These are phyloP conservation scores for Malassezia dermatis DNA, from an alignment of 1,284 basidiomycete genomes.

Conservation along the genomic window DNA sequence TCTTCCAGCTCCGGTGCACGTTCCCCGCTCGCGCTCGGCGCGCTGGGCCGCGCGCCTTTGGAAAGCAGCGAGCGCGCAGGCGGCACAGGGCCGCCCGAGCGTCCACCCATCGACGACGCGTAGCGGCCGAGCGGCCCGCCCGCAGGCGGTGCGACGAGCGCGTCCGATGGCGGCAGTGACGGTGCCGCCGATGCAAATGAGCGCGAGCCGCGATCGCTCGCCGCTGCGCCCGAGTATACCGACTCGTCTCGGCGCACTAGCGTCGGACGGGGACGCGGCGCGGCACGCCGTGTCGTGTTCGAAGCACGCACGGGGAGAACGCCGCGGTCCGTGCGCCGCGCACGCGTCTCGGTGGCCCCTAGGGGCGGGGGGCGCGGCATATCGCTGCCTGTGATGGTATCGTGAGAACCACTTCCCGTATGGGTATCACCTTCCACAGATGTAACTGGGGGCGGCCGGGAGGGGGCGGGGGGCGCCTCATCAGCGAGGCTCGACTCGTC, in stretches of 20 bases:
- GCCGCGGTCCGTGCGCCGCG: not conserved
- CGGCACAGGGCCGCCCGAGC: constrained; percentile 1
- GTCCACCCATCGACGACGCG: constrained; percentile 7
- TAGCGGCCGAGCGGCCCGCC: constrained; percentile 16
- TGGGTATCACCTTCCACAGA: not conserved
- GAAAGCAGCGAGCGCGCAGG: constrained; percentile 9
- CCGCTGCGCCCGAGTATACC: not conserved
- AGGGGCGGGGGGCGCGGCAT: constrained; percentile 4
- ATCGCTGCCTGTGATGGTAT: constrained; percentile 16
- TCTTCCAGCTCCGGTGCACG: constrained; percentile 30
- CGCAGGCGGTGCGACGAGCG: not conserved
- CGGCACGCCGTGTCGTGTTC: not conserved
- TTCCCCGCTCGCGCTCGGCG: constrained; percentile 6
- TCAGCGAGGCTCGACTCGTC: constrained; percentile 6
- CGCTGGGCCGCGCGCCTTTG: not conserved
- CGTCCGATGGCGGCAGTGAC: not conserved
- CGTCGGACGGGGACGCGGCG: not conserved
- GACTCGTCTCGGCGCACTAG: not conserved
- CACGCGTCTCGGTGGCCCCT: not conserved
- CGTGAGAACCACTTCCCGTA: constrained; percentile 13
- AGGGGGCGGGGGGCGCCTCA: not conserved
- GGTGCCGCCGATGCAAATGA: constrained; percentile 11
- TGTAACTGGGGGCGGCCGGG: not conserved
- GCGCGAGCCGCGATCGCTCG: constrained; percentile 8
- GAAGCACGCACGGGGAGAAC: not conserved